These are phyloP conservation scores for Gynochthodes officinalis DNA, from an alignment of 257 asterid species.

Conservation along the genomic window DNA sequence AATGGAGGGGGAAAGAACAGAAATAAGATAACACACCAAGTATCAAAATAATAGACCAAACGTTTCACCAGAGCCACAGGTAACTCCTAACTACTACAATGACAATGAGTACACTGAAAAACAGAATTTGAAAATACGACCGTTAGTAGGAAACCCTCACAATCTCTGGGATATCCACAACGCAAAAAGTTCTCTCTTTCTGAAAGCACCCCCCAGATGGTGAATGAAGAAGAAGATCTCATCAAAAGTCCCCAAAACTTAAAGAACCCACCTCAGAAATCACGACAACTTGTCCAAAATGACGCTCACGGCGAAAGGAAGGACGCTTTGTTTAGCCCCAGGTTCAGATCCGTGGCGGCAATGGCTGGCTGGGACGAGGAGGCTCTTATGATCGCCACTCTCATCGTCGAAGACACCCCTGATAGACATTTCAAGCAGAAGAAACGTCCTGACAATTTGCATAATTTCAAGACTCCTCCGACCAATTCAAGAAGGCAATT, in stretches of 20 bases:
- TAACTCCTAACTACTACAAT: no score
- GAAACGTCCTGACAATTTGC: constrained; percentile 46
- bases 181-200: no score
- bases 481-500: constrained; percentile 79
- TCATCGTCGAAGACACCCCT: constrained; percentile 92
- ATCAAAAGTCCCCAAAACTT: constrained; percentile 30
- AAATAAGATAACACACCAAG: no score
- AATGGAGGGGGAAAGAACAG: no score
- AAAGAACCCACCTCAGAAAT: constrained; percentile 22
- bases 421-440: constrained; percentile 54
- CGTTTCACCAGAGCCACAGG: no score
- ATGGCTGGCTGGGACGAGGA: constrained; percentile 99
- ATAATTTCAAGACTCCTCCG: constrained; percentile 56
- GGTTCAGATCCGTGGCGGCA: constrained; percentile 84
- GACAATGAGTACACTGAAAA: no score
- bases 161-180: background rate
- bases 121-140: constrained; percentile 18
- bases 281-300: constrained; percentile 25
- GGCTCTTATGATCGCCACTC: constrained; percentile 67
- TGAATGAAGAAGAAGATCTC: constrained; percentile 27
- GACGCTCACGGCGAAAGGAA: constrained; percentile 20
- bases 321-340: constrained; percentile 61
- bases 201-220: no score
- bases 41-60: no score
- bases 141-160: constrained; percentile 4